A percentile compares a stretch with the other conserved stretches of the same genome.
phyloP scores from a whole-genome alignment of 2,329 filamentous ascomycete genomes.

The Alternaria panax region DNA sequence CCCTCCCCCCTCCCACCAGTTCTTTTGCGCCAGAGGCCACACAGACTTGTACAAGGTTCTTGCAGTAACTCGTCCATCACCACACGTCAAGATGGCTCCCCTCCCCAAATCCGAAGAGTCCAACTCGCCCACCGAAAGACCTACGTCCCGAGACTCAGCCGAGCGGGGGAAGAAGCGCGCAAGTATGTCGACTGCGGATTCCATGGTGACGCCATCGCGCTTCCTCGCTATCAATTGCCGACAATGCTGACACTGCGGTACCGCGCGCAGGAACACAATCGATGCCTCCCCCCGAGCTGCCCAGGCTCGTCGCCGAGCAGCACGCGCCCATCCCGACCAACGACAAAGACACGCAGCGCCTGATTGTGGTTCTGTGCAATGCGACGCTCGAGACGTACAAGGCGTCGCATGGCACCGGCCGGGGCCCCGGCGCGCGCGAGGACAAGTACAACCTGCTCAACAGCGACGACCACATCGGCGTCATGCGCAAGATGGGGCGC shows the following conservation, averaged over 20 bases:
- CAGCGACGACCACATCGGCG: conserved; percentile 98
- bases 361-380: conserved; percentile 97
- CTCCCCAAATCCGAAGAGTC: conserved; percentile 31
- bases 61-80: background rate
- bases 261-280: conserved; percentile 73
- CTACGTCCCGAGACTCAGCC: conserved; percentile 42
- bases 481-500: conserved; percentile 99
- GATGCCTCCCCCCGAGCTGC: conserved; percentile 87
- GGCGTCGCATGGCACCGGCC: conserved; percentile 74
- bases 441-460: conserved; percentile 98
- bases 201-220: conserved; percentile 4
- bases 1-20: background rate
- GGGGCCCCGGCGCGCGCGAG: conserved; percentile 72
- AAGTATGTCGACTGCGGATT: conserved; percentile 39
- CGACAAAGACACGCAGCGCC: conserved; percentile 88
- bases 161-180: conserved; percentile 48
- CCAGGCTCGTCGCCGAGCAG: conserved; percentile 92
- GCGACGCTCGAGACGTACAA: conserved; percentile 98
- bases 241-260: conserved; percentile 33
- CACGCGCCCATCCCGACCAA: conserved; percentile 80
- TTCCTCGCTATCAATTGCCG: conserved; percentile 16
- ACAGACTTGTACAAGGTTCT: background rate
- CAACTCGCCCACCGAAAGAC: conserved; percentile 23
- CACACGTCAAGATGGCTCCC: conserved; percentile 27
- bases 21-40: background rate